phyloP scores from a whole-genome alignment of 345 rosid genomes.

The Hibiscus tridactylites region DNA sequence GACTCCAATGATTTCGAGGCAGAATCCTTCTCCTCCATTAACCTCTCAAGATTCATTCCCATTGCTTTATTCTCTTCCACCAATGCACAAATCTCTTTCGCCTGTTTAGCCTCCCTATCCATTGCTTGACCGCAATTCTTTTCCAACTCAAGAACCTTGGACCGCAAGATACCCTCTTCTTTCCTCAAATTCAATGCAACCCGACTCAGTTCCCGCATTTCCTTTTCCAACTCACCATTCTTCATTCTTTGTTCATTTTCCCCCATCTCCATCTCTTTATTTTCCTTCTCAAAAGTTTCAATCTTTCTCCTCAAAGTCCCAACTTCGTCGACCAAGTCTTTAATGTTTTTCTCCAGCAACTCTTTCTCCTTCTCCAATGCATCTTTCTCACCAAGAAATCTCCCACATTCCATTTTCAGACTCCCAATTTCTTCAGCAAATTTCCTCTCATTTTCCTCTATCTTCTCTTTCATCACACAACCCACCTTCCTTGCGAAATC shows the following conservation, averaged over 20 bases:
- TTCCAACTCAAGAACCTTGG: constrained; percentile 34
- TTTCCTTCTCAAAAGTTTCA: constrained; percentile 28
- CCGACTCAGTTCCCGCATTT: constrained; percentile 20
- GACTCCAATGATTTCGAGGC: constrained; percentile 17
- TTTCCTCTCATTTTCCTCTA: constrained; percentile 21
- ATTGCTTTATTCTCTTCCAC: constrained; percentile 25
- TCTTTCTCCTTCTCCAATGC: constrained; percentile 25
- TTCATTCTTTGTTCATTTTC: constrained; percentile 15
- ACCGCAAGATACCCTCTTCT: constrained; percentile 34
- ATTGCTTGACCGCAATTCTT: constrained; percentile 28
- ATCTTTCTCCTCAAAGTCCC: constrained; percentile 27
- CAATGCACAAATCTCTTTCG: constrained; percentile 30
- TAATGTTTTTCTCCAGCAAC: constrained; percentile 26
- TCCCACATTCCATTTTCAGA: constrained; percentile 23
- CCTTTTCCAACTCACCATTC: constrained; percentile 34
- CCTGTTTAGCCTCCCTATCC: constrained; percentile 32
- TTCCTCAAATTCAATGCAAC: constrained; percentile 18
- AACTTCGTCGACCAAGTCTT: constrained; percentile 19
- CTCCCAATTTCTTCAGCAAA: constrained; percentile 25
- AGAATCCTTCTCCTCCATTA: constrained; percentile 24
- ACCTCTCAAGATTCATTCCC: constrained; percentile 26
- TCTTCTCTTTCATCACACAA: constrained; percentile 23
- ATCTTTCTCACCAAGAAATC: not conserved
- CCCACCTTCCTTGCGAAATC: constrained; percentile 32
- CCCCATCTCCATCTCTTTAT: constrained; percentile 32